Base-by-base conservation (phyloP, 2,329 filamentous ascomycete species). In the Sclerotinia spermophila region DNA sequence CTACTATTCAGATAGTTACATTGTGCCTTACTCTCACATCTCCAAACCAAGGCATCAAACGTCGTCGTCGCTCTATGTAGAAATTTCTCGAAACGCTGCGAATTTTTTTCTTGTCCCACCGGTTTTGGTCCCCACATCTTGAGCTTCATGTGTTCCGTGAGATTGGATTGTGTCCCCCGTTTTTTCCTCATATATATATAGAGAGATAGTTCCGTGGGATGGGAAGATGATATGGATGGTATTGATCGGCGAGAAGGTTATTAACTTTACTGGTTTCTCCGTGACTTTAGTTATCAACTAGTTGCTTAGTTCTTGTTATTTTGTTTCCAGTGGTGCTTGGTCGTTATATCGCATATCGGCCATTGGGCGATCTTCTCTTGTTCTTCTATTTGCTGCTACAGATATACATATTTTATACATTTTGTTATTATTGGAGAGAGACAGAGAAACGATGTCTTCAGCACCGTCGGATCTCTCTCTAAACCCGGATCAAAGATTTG, bases 391-490 rank as follows among this genome's bases (percentile, higher is more conserved):
- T 40, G 15, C 6, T 4, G 30, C 1, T 15, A n/a, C 7, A 24
- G 21, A 15, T 59, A n/a, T n/a, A 15, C 40, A n/a, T n/a, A n/a
- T 38, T 8, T 33, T 33, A 17, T 59, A 17, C 3, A 17, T 35
- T 21, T 48, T 64, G 15, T 27, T 19, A 19, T 35, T 48, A 2
- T 19, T 38, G 13, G 30, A 33, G 24, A 48, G 6, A 21, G 30
- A 33, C 17, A 48, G 6, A 21, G 30, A 48, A 11, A 62, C 13
- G 15, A 69, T 69, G 56, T 69, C 67, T 19, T 62, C 67, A n/a
- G 56, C 56, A 11, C 40, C 56, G 13, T 69, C 56, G 10, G 67
- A 69, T 51, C 67, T 69, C 27, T 69, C 67, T 27, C 44, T 69
- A 2, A 53, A 35, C 7, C 56, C 67, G 40, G 59, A 48, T 38